phyloP scores from a whole-genome alignment of 2,329 filamentous ascomycete species.

The Fusarium sp. region DNA sequence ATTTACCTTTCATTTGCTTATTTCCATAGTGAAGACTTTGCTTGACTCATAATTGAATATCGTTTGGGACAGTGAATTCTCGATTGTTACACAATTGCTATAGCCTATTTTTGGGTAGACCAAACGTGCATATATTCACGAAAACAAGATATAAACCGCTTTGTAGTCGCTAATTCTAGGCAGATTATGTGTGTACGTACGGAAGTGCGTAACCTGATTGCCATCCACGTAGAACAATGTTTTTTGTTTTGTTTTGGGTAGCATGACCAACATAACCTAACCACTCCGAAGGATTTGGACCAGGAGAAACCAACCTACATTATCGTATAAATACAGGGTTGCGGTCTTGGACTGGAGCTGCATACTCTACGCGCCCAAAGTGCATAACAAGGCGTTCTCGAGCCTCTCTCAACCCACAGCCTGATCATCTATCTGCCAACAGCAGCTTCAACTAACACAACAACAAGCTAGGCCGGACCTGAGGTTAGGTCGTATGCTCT shows the following conservation, averaged over 20 bases:
- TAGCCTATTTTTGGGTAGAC: not conserved
- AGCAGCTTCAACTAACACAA: conserved; percentile 1
- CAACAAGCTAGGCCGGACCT: not conserved
- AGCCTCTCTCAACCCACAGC: not conserved
- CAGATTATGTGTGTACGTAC: not conserved
- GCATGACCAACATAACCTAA: conserved; percentile 16
- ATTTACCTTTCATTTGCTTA: not conserved
- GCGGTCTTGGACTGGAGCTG: not conserved
- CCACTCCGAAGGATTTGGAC: not conserved
- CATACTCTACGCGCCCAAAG: not conserved
- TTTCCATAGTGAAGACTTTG: not conserved
- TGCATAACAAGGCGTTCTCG: conserved; percentile 9
- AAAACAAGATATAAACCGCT: conserved; percentile 13
- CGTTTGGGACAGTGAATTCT: not conserved
- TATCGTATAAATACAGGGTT: conserved; percentile 23
- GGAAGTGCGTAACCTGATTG: not conserved
- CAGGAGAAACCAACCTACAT: not conserved
- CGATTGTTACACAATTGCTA: conserved; percentile 6
- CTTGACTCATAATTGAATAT: conserved; percentile 9
- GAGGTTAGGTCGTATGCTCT: not conserved
- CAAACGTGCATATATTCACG: conserved; percentile 3
- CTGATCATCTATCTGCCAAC: conserved; percentile 1
- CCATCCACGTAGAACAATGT: not conserved
- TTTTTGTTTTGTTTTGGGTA: conserved; percentile 15
- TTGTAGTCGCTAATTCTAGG: not conserved